Conservation (phyloP, 345 rosid genomes). For the Ceriops zippeliana region DNA sequence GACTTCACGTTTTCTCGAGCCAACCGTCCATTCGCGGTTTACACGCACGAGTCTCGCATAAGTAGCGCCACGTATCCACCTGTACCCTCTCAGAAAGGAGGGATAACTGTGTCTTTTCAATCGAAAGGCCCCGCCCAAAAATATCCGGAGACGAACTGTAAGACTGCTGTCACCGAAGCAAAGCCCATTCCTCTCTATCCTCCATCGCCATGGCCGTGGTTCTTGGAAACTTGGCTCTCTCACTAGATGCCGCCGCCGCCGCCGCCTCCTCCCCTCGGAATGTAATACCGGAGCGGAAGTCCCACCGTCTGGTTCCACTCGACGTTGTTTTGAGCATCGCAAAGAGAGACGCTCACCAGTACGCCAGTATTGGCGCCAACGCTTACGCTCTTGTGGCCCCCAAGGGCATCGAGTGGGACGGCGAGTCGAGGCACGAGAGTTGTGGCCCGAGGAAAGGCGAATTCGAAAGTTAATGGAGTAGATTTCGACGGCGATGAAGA, state of each 20-base stretch:
- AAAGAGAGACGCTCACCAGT: conserved; percentile 47
- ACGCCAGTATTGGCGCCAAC: conserved; percentile 25
- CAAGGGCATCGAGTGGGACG: conserved; percentile 55
- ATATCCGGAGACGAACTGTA: background rate
- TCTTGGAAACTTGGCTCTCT: conserved; percentile 59
- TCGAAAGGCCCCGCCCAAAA: conserved; percentile 19
- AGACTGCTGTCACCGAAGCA: conserved; percentile 4
- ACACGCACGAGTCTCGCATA: conserved; percentile 39
- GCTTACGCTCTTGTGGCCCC: conserved; percentile 3
- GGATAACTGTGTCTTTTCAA: background rate
- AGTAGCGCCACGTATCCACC: conserved; percentile 30
- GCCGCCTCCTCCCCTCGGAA: conserved; percentile 35
- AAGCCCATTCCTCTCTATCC: conserved; percentile 8
- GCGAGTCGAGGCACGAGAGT: conserved; percentile 39
- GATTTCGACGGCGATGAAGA: conserved; percentile 60
- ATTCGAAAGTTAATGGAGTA: conserved; percentile 64
- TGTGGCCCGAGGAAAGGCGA: conserved; percentile 50
- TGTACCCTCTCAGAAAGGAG: no score
- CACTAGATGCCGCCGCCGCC: conserved; percentile 40
- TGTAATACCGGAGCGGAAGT: conserved; percentile 51
- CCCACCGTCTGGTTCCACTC: conserved; percentile 35
- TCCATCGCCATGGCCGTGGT: conserved; percentile 56
- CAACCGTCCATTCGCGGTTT: conserved; percentile 4
- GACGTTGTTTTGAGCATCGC: conserved; percentile 49
- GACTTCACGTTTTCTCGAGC: conserved; percentile 7